Evolutionary conservation across 805 yeast species (phyloP).

Genomic region (Candida railenensis): DNA sequence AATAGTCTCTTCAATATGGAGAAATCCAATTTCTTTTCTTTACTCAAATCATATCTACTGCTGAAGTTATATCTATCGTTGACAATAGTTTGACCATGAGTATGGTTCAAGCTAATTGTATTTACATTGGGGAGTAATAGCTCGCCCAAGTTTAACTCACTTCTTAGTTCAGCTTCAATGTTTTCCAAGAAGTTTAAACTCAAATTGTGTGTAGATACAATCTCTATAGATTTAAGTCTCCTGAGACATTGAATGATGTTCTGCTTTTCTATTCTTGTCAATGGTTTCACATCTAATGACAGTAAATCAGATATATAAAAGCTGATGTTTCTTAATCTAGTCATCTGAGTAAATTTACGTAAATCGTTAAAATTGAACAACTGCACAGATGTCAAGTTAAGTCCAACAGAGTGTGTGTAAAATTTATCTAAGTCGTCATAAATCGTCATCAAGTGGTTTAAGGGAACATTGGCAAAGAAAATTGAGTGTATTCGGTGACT

Average conservation of each 20-base stretch:
- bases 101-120: constrained; percentile 10
- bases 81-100: constrained; percentile 9
- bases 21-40: constrained; percentile 8
- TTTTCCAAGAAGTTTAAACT: constrained; percentile 8
- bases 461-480: constrained; percentile 11
- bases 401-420: constrained; percentile 2
- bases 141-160: background rate
- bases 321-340: constrained; percentile 1
- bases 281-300: constrained; percentile 3
- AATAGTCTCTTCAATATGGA: background rate
- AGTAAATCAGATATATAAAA: constrained; percentile 7
- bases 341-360: background rate
- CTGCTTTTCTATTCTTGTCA: background rate
- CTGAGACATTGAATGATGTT: background rate
- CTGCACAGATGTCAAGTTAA: constrained; percentile 7
- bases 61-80: constrained; percentile 6
- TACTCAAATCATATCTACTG: constrained; percentile 4
- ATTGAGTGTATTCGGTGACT: constrained; percentile 2
- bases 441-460: constrained; percentile 9
- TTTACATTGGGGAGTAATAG: constrained; percentile 5
- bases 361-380: constrained; percentile 8
- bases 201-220: constrained; percentile 10
- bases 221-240: constrained; percentile 5
- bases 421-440: constrained; percentile 11
- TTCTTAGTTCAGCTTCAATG: constrained; percentile 1